Conservation (phyloP, 352 stramenopile species). For the Globisporangium echinulatum region DNA sequence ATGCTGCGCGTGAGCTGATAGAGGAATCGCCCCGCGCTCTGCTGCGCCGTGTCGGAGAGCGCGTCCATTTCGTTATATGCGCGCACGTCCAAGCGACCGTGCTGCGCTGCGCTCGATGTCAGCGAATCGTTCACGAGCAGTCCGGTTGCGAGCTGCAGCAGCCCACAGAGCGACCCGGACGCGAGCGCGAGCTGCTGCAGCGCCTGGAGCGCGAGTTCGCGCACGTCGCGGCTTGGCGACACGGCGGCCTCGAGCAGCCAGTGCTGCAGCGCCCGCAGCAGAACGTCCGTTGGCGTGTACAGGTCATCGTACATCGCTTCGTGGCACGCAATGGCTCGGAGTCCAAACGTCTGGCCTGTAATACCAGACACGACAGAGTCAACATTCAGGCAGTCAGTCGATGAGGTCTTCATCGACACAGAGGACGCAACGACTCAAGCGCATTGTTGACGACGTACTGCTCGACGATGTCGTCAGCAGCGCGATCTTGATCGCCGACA, state of each 20-base stretch:
- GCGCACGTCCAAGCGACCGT: conserved; percentile 23
- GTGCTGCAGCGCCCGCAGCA: conserved; percentile 56
- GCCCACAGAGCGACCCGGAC: conserved; percentile 72
- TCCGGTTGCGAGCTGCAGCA: conserved; percentile 59
- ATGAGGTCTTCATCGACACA: not conserved
- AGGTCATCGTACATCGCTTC: conserved; percentile 33
- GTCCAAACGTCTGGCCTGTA: conserved; percentile 35
- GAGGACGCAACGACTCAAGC: conserved; percentile 1
- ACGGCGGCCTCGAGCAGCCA: conserved; percentile 63
- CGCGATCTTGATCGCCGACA: conserved; percentile 42
- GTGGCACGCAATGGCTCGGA: conserved; percentile 49
- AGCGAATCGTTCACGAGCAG: conserved; percentile 50
- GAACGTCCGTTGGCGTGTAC: conserved; percentile 39
- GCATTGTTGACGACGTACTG: conserved; percentile 14
- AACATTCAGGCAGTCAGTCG: not conserved
- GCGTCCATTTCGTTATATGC: conserved; percentile 55
- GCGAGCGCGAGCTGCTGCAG: conserved; percentile 59
- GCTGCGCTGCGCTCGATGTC: not conserved
- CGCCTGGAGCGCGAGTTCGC: conserved; percentile 54
- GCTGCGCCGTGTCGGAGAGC: conserved; percentile 35
- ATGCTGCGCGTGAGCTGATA: conserved; percentile 35
- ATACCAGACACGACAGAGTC: not conserved
- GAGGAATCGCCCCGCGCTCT: conserved; percentile 39
- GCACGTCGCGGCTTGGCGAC: conserved; percentile 35
- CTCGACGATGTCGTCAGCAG: conserved; percentile 22